Evolutionary conservation across 345 rosid species (phyloP), one percentile per base, ranked within the genome.

Genomic region (Melaleuca alternifolia): DNA sequence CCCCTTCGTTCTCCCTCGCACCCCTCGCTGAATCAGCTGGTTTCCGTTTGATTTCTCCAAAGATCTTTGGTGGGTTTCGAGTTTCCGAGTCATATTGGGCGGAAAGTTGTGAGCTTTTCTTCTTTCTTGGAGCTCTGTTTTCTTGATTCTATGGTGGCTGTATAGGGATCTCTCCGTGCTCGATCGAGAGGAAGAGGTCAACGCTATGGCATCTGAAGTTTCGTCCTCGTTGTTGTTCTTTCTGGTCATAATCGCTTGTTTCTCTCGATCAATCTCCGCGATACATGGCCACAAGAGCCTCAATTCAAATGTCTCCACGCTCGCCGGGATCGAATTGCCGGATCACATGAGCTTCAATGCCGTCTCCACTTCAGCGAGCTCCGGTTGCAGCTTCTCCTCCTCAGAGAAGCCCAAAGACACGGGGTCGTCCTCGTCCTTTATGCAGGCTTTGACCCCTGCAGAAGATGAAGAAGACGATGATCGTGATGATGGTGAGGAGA

Each of bases 301-400:
- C 26, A 88, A 84, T 56, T 84, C 87, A 54, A 95, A 93, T 86
- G 85, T 86, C 90, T 93, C 96, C 0, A 86, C 93, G 62, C 89
- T 94, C 30, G 86, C 97, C 24, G 96, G 96, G 76, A 91, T 95
- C 84, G 92, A 95, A 51, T 88, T 97, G 61, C 94, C 96, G 1
- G 86, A 87, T 10, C 96, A 93, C 85, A 92, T 92, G 95, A 91
- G 87, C 65, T 97, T 96, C 93, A 94, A 94, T 89, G 94, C 93
- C 2, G 95, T 92, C 89, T 94, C 98, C 85, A 88, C 98, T 51
- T 90, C 98, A 48, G 9, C 95, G 86, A 87, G 85, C 88, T 53
- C 92, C 33, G 98, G 88, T 33, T 97, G 99, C 41, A 88, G 92
- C 84, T 77, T 92, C 87, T 84, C 94, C 13, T 89, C 92, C n/a